These are phyloP conservation scores for Ciborinia camelliae DNA, from an alignment of 2,329 filamentous ascomycete genomes.

Conservation along the genomic window DNA sequence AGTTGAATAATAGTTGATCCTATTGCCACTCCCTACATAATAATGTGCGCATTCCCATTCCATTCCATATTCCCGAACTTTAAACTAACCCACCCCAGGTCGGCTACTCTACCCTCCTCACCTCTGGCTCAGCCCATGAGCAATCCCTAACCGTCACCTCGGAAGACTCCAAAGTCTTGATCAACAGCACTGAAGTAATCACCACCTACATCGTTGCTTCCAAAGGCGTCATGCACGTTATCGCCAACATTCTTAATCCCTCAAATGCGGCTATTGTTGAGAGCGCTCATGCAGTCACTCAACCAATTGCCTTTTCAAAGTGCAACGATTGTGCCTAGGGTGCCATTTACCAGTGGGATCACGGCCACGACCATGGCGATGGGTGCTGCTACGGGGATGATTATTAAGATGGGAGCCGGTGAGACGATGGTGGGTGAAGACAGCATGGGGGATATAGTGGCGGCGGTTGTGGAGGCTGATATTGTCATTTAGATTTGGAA, in stretches of 20 bases:
- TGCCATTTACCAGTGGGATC: constrained; percentile 43
- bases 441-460: constrained; percentile 22
- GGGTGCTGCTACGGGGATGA: constrained; percentile 28
- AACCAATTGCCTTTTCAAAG: constrained; percentile 39
- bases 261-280: constrained; percentile 39
- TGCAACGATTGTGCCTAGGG: constrained; percentile 26
- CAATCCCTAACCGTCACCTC: constrained; percentile 37
- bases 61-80: background rate
- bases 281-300: constrained; percentile 39
- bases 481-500: background rate
- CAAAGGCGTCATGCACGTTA: constrained; percentile 40
- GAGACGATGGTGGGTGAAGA: background rate
- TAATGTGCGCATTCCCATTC: background rate
- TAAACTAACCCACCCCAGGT: constrained; percentile 34
- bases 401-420: background rate
- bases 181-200: constrained; percentile 42
- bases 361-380: constrained; percentile 42
- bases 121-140: constrained; percentile 31
- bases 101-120: constrained; percentile 37
- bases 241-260: constrained; percentile 47
- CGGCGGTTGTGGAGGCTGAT: constrained; percentile 38
- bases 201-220: constrained; percentile 38
- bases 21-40: constrained; percentile 12
- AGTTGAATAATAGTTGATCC: constrained; percentile 13
- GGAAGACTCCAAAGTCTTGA: constrained; percentile 39